Conservation (phyloP, 1,139 yeast species). For the Suhomyces panamericanus region DNA sequence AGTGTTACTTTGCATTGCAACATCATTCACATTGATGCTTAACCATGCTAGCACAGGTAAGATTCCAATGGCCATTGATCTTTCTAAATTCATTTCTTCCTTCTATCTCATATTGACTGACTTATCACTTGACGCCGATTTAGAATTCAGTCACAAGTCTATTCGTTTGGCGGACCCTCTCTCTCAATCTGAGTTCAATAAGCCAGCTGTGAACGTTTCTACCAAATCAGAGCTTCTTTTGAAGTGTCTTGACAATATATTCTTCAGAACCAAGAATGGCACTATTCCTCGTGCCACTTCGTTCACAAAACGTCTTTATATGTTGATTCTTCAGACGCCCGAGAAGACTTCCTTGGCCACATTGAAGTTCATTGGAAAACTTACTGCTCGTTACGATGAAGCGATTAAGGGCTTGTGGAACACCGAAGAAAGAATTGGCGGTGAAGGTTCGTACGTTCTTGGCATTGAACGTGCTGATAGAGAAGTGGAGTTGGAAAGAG, state of each 20-base stretch:
- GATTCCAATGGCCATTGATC: slow-evolving; percentile 61
- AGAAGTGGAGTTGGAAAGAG: slow-evolving; percentile 63
- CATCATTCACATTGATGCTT: slow-evolving; percentile 80
- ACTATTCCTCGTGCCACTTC: slow-evolving; percentile 75
- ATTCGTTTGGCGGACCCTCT: slow-evolving; percentile 78
- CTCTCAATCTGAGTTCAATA: slow-evolving; percentile 31
- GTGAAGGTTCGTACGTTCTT: slow-evolving; percentile 68
- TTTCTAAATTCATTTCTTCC: slow-evolving; percentile 71
- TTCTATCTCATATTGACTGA: slow-evolving; percentile 67
- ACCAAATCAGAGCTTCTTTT: slow-evolving; percentile 85
- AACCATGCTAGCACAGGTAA: slow-evolving; percentile 64
- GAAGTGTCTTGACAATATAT: slow-evolving; percentile 75
- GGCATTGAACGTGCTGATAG: slow-evolving; percentile 56
- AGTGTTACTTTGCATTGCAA: slow-evolving; percentile 76
- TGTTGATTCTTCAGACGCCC: slow-evolving; percentile 70
- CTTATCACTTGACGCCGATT: slow-evolving; percentile 73
- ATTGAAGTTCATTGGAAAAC: slow-evolving; percentile 73
- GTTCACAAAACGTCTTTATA: slow-evolving; percentile 76
- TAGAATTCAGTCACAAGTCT: slow-evolving; percentile 82
- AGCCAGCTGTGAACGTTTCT: slow-evolving; percentile 79
- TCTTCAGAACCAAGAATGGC: slow-evolving; percentile 75
- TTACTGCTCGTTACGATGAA: slow-evolving; percentile 64
- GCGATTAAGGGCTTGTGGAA: slow-evolving; percentile 74
- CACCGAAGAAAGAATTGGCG: slow-evolving; percentile 77
- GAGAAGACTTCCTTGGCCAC: slow-evolving; percentile 83